Evolutionary conservation across 179 eudicot genomes (phyloP).

Genomic region (Beta macrorhiza): DNA sequence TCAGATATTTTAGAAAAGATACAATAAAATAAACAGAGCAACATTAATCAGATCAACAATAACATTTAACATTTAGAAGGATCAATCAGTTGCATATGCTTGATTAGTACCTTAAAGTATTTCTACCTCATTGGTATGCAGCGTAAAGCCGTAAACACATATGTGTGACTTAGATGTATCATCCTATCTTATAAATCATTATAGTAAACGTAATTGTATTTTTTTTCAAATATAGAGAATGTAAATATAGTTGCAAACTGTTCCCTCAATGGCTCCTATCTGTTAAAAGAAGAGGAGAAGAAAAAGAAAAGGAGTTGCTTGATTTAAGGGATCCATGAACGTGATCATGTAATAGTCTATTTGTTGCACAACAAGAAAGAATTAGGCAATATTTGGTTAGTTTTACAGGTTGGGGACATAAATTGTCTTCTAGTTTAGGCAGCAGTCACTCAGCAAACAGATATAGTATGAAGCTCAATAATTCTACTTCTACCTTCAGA

Average conservation of each 20-base stretch:
- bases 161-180: not conserved
- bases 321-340: not conserved
- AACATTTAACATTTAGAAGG: conserved; percentile 6
- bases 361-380: not conserved
- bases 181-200: not conserved
- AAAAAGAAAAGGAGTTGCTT: not conserved
- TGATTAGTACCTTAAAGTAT: not conserved
- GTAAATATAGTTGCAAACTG: not conserved
- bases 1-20: not conserved
- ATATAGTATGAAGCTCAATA: not conserved
- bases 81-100: conserved; percentile 16
- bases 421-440: not conserved
- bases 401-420: not conserved
- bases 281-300: not conserved
- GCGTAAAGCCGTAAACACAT: conserved; percentile 8
- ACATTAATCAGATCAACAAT: not conserved
- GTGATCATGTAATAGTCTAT: not conserved
- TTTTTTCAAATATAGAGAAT: too few species aligned
- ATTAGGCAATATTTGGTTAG: not conserved
- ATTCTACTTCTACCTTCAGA: conserved; percentile 69
- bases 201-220: not conserved
- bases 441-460: not conserved
- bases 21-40: not conserved
- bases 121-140: conserved; percentile 14
- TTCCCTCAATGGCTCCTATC: not conserved